A percentile compares a stretch with the other conserved stretches of the same genome.
These are phyloP conservation scores for Annulohypoxylon nitens DNA, from an alignment of 495 filamentous ascomycete genomes.

Conservation along the genomic window DNA sequence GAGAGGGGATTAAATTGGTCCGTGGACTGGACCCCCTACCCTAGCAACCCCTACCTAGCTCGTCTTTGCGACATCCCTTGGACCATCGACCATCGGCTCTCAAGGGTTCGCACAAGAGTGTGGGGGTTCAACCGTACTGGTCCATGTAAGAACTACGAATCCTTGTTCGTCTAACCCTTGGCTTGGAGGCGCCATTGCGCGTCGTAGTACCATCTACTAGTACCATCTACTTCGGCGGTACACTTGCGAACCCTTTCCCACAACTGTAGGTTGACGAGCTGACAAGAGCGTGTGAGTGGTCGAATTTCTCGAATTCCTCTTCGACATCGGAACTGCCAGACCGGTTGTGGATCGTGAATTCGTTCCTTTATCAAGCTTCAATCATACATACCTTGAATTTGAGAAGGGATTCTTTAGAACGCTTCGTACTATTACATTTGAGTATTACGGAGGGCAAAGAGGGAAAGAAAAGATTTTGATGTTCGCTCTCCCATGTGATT, in stretches of 20 bases:
- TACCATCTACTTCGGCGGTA: conserved; percentile 46
- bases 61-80: conserved; percentile 36
- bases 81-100: conserved; percentile 1
- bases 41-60: background rate
- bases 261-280: conserved; percentile 28
- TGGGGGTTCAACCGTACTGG: conserved; percentile 47
- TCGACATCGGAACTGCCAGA: conserved; percentile 47
- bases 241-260: conserved; percentile 48
- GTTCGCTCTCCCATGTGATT: conserved; percentile 21
- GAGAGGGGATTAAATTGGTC: conserved; percentile 38
- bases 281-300: conserved; percentile 24
- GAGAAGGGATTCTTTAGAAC: background rate
- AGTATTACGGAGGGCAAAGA: conserved; percentile 5
- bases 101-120: conserved; percentile 47
- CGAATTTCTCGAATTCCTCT: conserved; percentile 22
- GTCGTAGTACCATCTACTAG: conserved; percentile 44
- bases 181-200: conserved; percentile 40
- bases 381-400: background rate
- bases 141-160: conserved; percentile 34
- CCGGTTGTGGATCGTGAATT: conserved; percentile 31
- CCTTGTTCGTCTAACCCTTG: conserved; percentile 35
- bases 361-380: conserved; percentile 18
- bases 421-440: conserved; percentile 4
- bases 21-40: conserved; percentile 35
- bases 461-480: background rate